Percentiles rank a stretch among this genome's conserved stretches.
phyloP scores from a whole-genome alignment of 2,329 filamentous ascomycete genomes.

The Colletotrichum cereale region DNA sequence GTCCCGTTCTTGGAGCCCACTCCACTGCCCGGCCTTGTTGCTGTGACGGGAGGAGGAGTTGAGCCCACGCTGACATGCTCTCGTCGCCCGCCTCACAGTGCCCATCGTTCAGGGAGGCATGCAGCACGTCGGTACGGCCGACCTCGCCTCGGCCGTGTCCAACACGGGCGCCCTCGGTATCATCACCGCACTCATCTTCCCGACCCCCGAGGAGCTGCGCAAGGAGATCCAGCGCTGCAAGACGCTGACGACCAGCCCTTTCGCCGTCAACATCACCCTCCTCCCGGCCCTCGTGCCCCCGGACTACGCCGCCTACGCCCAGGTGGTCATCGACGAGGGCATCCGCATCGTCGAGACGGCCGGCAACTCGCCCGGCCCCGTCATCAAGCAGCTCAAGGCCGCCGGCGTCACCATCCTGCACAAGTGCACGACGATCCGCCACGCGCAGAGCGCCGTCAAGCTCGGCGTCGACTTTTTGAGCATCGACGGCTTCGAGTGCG shows the following conservation, averaged over 20 bases:
- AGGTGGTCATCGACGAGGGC: slow-evolving; percentile 93
- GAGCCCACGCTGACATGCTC: slow-evolving; percentile 26
- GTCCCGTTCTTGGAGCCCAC: neutral
- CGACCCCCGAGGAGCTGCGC: slow-evolving; percentile 89
- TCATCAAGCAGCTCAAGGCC: slow-evolving; percentile 89
- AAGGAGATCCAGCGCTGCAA: slow-evolving; percentile 92
- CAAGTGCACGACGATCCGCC: slow-evolving; percentile 97
- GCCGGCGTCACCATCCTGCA: slow-evolving; percentile 85
- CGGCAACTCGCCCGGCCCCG: slow-evolving; percentile 87
- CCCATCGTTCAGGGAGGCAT: slow-evolving; percentile 89
- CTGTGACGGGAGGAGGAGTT: neutral
- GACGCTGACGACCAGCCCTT: slow-evolving; percentile 81
- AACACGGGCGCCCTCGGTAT: slow-evolving; percentile 88
- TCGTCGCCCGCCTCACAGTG: slow-evolving; percentile 59
- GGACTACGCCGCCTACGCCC: slow-evolving; percentile 92
- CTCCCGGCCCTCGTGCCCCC: slow-evolving; percentile 91
- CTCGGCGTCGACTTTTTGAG: slow-evolving; percentile 96
- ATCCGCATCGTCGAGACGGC: slow-evolving; percentile 93
- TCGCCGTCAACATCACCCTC: slow-evolving; percentile 95
- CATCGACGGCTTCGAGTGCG: slow-evolving; percentile 98
- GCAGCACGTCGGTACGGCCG: slow-evolving; percentile 87
- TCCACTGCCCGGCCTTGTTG: neutral
- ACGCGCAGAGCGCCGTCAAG: slow-evolving; percentile 91
- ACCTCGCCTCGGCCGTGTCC: slow-evolving; percentile 80
- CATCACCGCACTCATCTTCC: slow-evolving; percentile 91